phyloP scores from a whole-genome alignment of 1,139 yeast genomes.

The Protomyces inouyei region DNA sequence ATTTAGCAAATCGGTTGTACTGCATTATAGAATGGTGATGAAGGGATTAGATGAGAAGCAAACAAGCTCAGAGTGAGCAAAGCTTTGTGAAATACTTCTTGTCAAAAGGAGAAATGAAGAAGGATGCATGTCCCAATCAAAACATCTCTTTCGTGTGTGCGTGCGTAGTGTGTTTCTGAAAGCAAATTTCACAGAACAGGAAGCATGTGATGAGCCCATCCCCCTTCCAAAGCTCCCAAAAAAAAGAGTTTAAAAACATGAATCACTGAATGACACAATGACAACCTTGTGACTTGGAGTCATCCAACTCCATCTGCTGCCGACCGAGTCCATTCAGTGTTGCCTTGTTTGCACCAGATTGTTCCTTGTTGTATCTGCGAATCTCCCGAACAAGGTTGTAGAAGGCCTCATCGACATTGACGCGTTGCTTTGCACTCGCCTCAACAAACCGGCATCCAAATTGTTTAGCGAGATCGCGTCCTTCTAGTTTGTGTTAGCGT shows the following conservation, averaged over 20 bases:
- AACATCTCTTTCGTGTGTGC: no score
- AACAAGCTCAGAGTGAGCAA: no score
- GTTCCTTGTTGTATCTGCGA: conserved; percentile 44
- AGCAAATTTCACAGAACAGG: no score
- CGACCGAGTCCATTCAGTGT: conserved; percentile 8
- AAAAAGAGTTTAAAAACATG: background rate
- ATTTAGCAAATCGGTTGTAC: no score
- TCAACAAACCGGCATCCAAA: conserved; percentile 79
- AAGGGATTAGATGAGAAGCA: no score
- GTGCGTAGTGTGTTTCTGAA: no score
- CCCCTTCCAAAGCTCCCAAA: no score
- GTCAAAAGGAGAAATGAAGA: no score
- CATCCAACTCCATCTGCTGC: conserved; percentile 25
- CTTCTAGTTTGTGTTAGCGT: conserved; percentile 50
- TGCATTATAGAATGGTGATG: no score
- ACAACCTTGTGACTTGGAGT: conserved; percentile 18
- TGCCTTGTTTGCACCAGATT: conserved; percentile 10
- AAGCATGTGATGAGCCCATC: no score
- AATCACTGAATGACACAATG: conserved; percentile 15
- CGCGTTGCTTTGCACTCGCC: conserved; percentile 87
- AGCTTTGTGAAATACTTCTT: no score
- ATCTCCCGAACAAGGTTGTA: conserved; percentile 66
- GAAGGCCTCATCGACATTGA: conserved; percentile 91
- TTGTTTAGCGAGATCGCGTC: conserved; percentile 62
- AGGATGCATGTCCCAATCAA: no score